Evolutionary conservation across 2,329 filamentous ascomycete species (phyloP), one percentile per base, ranked within the genome.

Genomic region (Pseudogymnoascus sp.): DNA sequence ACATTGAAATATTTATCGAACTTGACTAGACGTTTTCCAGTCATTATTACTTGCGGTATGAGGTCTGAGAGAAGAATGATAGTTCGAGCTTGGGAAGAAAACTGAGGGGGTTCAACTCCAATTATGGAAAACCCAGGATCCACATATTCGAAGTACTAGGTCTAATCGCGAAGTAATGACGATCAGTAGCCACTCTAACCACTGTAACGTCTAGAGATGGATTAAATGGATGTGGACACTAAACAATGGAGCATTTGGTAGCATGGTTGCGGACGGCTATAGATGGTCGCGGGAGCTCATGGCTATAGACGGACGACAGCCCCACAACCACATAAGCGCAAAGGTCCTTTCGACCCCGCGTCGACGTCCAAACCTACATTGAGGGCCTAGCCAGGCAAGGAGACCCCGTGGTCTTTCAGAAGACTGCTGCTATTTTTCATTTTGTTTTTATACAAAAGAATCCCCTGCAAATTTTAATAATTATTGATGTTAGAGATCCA

Each of bases 1-100:
- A 62, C 37, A 59, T 64, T 64, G 31, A 19, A 31, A 33, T 40
- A 40, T 40, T 40, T 40, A 56, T 26, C 46, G 21, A 26, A 33
- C 29, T 33, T 15, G 21, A 56, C 46, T 56, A 10, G 29, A 26
- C 26, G 29, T 40, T 40, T 40, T 56, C 46, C 46, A 56, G 46
- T 10, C 29, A 33, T 56, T 19, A 33, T 56, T 56, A 26, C 46
- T 56, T 19, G 19, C 37, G 37, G 37, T 40, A 40, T 40, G 19
- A 40, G 37, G 37, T n/a, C 37, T 40, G 37, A 40, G 37, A 40
- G 37, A 40, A 40, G 37, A 40, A 40, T 40, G 37, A 40, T 40
- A 40, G 7, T 40, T 40, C 10, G 37, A 40, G 37, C 37, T 17
- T 40, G 37, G 37, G 37, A 40, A n/a, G 37, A 40, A 40, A 40